Base-by-base conservation (phyloP, 352 stramenopile species). In the Phytophthora pisi region DNA sequence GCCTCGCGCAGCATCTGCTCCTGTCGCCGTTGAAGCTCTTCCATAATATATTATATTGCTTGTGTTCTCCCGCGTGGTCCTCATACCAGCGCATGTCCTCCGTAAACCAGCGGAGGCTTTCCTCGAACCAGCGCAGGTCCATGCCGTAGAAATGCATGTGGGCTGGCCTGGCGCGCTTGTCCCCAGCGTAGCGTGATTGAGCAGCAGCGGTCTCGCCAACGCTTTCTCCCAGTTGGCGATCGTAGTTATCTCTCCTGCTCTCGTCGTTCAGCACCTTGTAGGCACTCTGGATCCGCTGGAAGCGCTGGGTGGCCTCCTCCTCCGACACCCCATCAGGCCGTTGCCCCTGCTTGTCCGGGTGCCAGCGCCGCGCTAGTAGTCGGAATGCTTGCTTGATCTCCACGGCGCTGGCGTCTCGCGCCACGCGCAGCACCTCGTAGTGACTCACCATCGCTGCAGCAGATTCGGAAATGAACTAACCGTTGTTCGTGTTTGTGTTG, bases 291-390 rank as follows among this genome's bases (percentile, higher is more conserved):
- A 53, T 53, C 47, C 13, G 13, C 20, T 53, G 47, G 24, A 53
- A 53, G 24, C 47, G 47, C 6, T 26, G 13, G 8, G 24, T 53
- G 4, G 47, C 47, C 20, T 53, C 47, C 24, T 53, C 47, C 5
- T 53, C 20, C 8, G 47, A 53, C 20, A 53, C 47, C 24, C 47
- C 47, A n/a, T 20, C 38, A 5, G 20, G 47, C 2, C 24, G 5
- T 9, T 51, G 45, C 28, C 28, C 28, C 45, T 53, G 24, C 45
- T 51, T 51, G 18, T 51, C 45, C n/a, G 45, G 45, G 45, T 51
- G 45, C 45, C 45, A 28, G 45, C 45, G 45, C n/a, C 30, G 20
- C 9, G 9, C 20, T 1, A 51, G 45, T 18, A 51, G 45, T 4
- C 45, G 45, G 20, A 30, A 51, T 8, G 45, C 45, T 18, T 9